A percentile compares a stretch with the other conserved stretches of the same genome.
Evolutionary conservation across 2,329 filamentous ascomycete genomes (phyloP).

Genomic region (Calonectria pseudoreteaudii): DNA sequence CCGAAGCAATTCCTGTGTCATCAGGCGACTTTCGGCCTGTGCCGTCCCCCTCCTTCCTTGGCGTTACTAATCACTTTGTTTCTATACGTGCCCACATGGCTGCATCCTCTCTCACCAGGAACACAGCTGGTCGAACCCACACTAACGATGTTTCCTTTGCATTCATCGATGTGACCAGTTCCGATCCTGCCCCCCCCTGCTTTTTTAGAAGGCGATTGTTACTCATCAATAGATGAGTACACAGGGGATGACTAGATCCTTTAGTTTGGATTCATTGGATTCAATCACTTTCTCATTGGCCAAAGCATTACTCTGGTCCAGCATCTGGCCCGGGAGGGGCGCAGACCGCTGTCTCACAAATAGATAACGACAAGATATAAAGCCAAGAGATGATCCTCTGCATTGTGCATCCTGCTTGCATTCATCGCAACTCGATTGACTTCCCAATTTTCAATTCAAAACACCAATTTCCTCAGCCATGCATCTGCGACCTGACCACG

Average conservation of each 20-base stretch:
- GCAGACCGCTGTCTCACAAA: background rate
- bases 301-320: background rate
- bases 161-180: background rate
- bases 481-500: constrained; percentile 68
- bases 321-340: background rate
- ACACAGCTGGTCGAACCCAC: background rate
- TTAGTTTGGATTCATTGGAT: constrained; percentile 15
- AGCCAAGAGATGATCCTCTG: background rate
- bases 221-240: constrained; percentile 10
- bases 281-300: constrained; percentile 11
- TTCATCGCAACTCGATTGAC: background rate
- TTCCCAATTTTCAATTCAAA: background rate
- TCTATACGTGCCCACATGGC: constrained; percentile 22
- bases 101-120: constrained; percentile 25
- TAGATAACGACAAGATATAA: background rate
- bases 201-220: background rate
- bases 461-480: constrained; percentile 49
- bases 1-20: background rate
- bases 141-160: constrained; percentile 1
- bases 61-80: constrained; percentile 17
- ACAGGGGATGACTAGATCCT: background rate
- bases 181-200: constrained; percentile 24
- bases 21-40: background rate
- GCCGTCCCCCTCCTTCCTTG: background rate
- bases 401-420: no score